Conservation (phyloP, 352 stramenopile genomes). For the Phytophthora palmivora region DNA sequence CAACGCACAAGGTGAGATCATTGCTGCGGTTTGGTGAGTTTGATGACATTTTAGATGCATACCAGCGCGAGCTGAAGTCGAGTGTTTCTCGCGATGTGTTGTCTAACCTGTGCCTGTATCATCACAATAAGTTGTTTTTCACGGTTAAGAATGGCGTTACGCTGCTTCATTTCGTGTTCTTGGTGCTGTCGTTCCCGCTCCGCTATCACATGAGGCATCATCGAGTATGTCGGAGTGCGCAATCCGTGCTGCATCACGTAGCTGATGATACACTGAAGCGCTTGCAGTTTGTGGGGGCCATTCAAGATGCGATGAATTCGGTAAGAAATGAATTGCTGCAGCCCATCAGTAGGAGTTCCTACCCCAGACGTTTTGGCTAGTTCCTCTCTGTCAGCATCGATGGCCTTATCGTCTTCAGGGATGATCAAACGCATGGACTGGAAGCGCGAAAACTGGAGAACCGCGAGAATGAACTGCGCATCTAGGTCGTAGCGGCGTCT, state of each 20-base stretch:
- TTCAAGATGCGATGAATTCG: constrained; percentile 26
- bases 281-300: constrained; percentile 19
- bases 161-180: not conserved
- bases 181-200: constrained; percentile 12
- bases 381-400: constrained; percentile 1
- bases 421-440: constrained; percentile 21
- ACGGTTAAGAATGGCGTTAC: not conserved
- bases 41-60: constrained; percentile 1
- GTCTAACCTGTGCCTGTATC: constrained; percentile 45
- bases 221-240: constrained; percentile 36
- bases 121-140: constrained; percentile 37
- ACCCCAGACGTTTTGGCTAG: not conserved
- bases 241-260: constrained; percentile 49
- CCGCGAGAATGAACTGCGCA: constrained; percentile 38
- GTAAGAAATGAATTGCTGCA: not conserved
- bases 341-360: not conserved
- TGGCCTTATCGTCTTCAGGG: not conserved
- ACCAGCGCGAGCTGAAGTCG: constrained; percentile 48
- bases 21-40: not conserved
- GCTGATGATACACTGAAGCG: constrained; percentile 41
- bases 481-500: constrained; percentile 48
- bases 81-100: constrained; percentile 37
- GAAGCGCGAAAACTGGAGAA: constrained; percentile 49
- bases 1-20: constrained; percentile 2
- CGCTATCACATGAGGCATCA: constrained; percentile 50